phyloP scores from a whole-genome alignment of 106 monocot species.

The Phalaenopsis aphrodite region DNA sequence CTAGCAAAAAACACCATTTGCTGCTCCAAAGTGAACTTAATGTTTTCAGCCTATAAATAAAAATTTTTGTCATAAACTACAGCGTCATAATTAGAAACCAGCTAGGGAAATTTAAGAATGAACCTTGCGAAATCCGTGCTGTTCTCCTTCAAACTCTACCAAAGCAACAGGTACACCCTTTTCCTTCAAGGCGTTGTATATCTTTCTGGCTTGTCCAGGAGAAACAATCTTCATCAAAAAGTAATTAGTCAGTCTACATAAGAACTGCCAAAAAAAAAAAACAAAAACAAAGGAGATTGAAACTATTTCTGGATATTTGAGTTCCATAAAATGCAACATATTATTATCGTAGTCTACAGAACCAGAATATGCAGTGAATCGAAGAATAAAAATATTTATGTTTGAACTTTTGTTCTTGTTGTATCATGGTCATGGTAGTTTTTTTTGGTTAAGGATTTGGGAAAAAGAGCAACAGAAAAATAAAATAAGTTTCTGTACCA shows the following conservation, averaged over 20 bases:
- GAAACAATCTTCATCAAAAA: constrained; percentile 51
- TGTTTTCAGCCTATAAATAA: constrained; percentile 69
- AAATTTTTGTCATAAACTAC: background rate
- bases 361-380: too few species aligned
- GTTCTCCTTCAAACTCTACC: constrained; percentile 88
- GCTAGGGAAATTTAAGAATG: background rate
- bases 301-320: background rate
- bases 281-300: background rate
- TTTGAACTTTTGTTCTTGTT: too few species aligned
- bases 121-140: constrained; percentile 95
- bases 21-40: constrained; percentile 77
- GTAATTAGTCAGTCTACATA: background rate
- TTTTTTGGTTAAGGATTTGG: too few species aligned
- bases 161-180: constrained; percentile 86
- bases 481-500: too few species aligned
- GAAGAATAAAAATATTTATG: too few species aligned
- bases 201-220: constrained; percentile 76
- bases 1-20: constrained; percentile 89
- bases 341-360: too few species aligned
- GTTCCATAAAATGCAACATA: too few species aligned
- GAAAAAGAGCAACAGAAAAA: too few species aligned
- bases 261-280: background rate
- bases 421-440: too few species aligned
- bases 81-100: background rate
- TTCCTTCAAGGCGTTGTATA: constrained; percentile 64